These are phyloP conservation scores for Cercospora sojina DNA, from an alignment of 2,329 filamentous ascomycete genomes.

Conservation along the genomic window DNA sequence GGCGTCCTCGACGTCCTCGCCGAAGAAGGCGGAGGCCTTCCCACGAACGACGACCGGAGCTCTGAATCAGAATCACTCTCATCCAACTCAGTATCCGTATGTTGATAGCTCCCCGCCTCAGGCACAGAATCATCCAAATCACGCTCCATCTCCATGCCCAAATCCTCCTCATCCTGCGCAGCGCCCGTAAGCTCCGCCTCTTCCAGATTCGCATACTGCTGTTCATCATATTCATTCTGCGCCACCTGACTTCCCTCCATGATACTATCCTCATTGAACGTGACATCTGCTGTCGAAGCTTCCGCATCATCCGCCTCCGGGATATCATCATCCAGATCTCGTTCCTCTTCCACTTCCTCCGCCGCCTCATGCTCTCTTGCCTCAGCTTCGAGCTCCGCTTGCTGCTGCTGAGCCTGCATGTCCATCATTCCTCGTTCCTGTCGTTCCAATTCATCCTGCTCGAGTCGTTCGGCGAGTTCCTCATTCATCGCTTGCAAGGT, in stretches of 20 bases:
- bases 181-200: slow-evolving; percentile 50
- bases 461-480: slow-evolving; percentile 82
- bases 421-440: slow-evolving; percentile 71
- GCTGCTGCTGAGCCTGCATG: slow-evolving; percentile 62
- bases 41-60: slow-evolving; percentile 32
- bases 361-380: slow-evolving; percentile 42
- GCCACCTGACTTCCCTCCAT: slow-evolving; percentile 48
- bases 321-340: slow-evolving; percentile 61
- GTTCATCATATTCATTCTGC: slow-evolving; percentile 42
- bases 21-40: slow-evolving; percentile 7
- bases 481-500: slow-evolving; percentile 87
- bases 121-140: slow-evolving; percentile 53
- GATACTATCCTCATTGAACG: slow-evolving; percentile 51
- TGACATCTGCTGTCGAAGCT: slow-evolving; percentile 51
- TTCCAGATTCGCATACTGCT: slow-evolving; percentile 47
- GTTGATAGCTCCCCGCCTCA: slow-evolving; percentile 55
- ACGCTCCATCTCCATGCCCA: slow-evolving; percentile 38
- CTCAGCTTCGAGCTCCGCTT: slow-evolving; percentile 50
- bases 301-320: slow-evolving; percentile 59
- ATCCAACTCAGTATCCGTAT: slow-evolving; percentile 54
- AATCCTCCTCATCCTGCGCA: slow-evolving; percentile 49
- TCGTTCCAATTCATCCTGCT: slow-evolving; percentile 73
- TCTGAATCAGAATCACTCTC: slow-evolving; percentile 38
- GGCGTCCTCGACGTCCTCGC: slow-evolving; percentile 14
- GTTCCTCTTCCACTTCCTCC: slow-evolving; percentile 42